Evolutionary conservation across 768 basidiomycete genomes (phyloP), one percentile per base, ranked within the genome.

Genomic region (Jaapia argillacea): DNA sequence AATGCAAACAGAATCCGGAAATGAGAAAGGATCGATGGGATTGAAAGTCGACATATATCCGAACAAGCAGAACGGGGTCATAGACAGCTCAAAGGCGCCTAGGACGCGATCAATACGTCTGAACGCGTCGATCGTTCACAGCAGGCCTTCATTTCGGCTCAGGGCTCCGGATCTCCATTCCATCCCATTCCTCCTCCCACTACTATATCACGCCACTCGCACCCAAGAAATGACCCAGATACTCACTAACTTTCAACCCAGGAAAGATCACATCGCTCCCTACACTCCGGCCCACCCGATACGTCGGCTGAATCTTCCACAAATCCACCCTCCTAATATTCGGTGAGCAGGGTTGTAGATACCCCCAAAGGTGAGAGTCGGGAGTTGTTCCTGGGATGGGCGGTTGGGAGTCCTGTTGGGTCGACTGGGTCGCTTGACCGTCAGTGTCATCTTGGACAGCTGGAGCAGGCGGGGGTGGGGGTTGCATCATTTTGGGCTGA

Each of bases 221-320:
- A 12, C 33, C 24, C 26, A 49, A 27, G 41, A 43, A 23, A 47
- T 12, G 6, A 20, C 24, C 20, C 23, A 40, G 42, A 16, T 26
- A 67, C 74, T 59, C 52, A 88, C 86, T 88, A 56, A 88, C 74
- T 70, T 76, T 85, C 65, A 69, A 73, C 6, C 82, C 81, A 4
- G 77, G 71, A 22, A 89, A 61, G n/a, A 77, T 59, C 36, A 84
- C 63, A 45, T 82, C 77, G 46, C 61, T 62, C 0, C 65, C 63
- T 0, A 42, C 52, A 47, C 69, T 68, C 41, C 85, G 70, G 22
- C 85, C 85, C 48, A 87, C 58, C 20, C 56, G 65, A 50, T 76
- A 74, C 16, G 53, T 60, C 0, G 67, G 68, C 22, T 68, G 61
- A 31, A 70, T 50, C 52, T 72, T 81, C 65, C 67, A 74, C 47